phyloP scores from a whole-genome alignment of 2,329 filamentous ascomycete species.

The Botryotinia convoluta region DNA sequence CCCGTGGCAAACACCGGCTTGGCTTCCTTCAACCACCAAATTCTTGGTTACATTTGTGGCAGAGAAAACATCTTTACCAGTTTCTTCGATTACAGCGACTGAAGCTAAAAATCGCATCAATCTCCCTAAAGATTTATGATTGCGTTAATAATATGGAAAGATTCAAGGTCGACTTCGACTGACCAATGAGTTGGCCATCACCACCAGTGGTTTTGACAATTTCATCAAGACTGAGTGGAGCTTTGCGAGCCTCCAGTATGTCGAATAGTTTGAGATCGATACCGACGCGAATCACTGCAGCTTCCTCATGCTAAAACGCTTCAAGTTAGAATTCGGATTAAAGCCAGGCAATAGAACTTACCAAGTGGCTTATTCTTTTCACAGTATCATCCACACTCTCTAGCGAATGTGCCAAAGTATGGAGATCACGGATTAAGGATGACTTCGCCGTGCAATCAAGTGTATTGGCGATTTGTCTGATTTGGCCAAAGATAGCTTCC shows the following conservation, averaged over 20 bases:
- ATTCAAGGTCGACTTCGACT: background rate
- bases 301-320: background rate
- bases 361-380: background rate
- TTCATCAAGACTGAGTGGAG: background rate
- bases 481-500: too few relatives aligned
- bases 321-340: background rate
- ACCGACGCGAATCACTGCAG: background rate
- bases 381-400: background rate
- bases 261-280: background rate
- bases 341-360: background rate
- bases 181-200: background rate
- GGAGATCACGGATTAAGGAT: too few relatives aligned
- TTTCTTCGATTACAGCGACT: background rate
- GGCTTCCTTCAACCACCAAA: background rate
- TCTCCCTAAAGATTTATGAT: background rate
- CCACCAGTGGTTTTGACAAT: background rate
- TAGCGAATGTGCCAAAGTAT: background rate
- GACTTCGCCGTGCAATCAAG: too few relatives aligned
- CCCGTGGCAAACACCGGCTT: background rate
- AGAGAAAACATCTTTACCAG: background rate
- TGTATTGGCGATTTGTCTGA: too few relatives aligned
- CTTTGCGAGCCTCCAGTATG: background rate
- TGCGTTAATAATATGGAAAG: background rate
- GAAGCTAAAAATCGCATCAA: background rate
- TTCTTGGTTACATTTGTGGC: background rate